These are phyloP conservation scores for Phascolomyces articulosus DNA, from an alignment of 371 early-diverging fungal genomes.

Conservation along the genomic window DNA sequence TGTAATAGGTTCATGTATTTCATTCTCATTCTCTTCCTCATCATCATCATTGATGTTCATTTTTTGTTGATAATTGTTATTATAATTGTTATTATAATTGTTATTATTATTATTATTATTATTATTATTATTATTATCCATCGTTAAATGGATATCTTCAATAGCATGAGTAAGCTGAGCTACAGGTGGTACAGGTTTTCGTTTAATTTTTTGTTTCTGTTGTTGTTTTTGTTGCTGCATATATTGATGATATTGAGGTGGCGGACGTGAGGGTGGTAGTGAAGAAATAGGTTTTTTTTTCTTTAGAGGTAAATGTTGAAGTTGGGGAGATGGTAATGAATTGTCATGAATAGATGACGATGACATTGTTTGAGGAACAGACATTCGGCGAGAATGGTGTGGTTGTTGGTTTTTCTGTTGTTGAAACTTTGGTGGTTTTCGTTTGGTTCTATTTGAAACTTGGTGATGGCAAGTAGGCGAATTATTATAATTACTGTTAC, in stretches of 20 bases:
- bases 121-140: no score
- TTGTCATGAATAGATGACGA: neutral
- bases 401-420: neutral
- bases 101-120: no score
- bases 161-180: neutral
- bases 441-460: neutral
- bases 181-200: slow-evolving; percentile 10
- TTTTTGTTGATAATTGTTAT: no score
- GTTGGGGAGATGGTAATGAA: no score
- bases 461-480: neutral
- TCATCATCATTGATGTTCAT: neutral
- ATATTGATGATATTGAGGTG: neutral
- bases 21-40: neutral
- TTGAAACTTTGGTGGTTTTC: neutral
- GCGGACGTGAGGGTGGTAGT: no score
- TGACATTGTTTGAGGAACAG: neutral
- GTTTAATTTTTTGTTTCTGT: neutral
- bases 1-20: neutral
- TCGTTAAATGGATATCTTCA: neutral
- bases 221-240: neutral
- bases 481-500: neutral
- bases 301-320: no score
- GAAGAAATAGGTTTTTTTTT: no score
- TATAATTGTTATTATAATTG: no score
- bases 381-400: neutral